These are phyloP conservation scores for Piper betle DNA, from an alignment of 164 flowering plant genomes.

Conservation along the genomic window DNA sequence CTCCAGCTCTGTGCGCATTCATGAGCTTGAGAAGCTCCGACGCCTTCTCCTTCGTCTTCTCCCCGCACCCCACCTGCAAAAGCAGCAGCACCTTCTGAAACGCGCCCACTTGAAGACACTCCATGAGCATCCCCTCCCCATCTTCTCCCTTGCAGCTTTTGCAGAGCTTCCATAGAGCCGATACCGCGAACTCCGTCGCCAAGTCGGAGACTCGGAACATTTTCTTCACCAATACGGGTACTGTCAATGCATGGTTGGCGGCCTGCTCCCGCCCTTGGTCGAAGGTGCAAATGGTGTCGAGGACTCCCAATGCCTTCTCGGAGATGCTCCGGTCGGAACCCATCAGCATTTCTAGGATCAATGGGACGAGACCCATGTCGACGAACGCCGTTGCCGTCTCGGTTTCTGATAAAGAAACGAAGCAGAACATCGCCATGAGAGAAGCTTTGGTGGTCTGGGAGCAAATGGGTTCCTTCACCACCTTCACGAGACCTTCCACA, in stretches of 20 bases:
- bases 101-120: constrained; percentile 58
- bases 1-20: constrained; percentile 34
- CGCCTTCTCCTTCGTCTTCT: constrained; percentile 52
- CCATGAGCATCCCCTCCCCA: constrained; percentile 21
- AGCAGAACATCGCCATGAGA: constrained; percentile 24
- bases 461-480: constrained; percentile 46
- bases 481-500: constrained; percentile 28
- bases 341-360: constrained; percentile 41
- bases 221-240: constrained; percentile 74
- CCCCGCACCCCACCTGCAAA: constrained; percentile 65
- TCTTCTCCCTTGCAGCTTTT: constrained; percentile 23
- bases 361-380: constrained; percentile 34
- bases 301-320: constrained; percentile 54
- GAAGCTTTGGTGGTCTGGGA: constrained; percentile 49
- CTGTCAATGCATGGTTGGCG: constrained; percentile 27
- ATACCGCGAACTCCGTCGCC: constrained; percentile 56
- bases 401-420: constrained; percentile 22
- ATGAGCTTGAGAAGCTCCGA: constrained; percentile 62
- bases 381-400: constrained; percentile 14
- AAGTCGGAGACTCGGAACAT: constrained; percentile 48
- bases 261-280: constrained; percentile 29
- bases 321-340: constrained; percentile 42
- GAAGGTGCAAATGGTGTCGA: constrained; percentile 31
- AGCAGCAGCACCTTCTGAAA: constrained; percentile 74
- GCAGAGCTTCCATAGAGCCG: constrained; percentile 56